phyloP scores from a whole-genome alignment of 148 eudicot genomes.

The Camellia sinensis region DNA sequence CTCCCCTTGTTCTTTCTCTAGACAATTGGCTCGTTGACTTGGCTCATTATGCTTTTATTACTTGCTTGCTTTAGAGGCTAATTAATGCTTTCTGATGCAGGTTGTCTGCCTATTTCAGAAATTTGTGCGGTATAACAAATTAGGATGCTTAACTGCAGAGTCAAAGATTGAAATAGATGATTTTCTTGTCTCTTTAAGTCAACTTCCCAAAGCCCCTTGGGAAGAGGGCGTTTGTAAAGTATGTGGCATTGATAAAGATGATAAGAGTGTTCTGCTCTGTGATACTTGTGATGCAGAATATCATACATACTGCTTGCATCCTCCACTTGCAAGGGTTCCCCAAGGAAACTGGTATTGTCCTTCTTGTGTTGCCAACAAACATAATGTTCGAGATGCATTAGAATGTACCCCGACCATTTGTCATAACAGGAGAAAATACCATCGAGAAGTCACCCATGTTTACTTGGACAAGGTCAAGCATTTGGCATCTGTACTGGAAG shows the following conservation, averaged over 20 bases:
- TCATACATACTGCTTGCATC: constrained; percentile 68
- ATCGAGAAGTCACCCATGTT: constrained; percentile 41
- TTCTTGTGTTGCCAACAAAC: constrained; percentile 49
- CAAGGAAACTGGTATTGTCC: constrained; percentile 84
- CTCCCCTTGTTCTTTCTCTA: neutral
- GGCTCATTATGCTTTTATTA: neutral
- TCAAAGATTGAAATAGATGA: constrained; percentile 45
- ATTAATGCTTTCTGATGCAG: constrained; percentile 31
- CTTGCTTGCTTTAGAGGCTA: constrained; percentile 11
- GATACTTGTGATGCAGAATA: constrained; percentile 77
- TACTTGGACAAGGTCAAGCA: constrained; percentile 44
- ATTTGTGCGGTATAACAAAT: constrained; percentile 38
- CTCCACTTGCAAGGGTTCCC: constrained; percentile 72
- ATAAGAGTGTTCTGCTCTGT: constrained; percentile 63
- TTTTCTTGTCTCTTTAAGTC: constrained; percentile 35
- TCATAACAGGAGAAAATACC: constrained; percentile 32
- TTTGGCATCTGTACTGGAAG: constrained; percentile 44
- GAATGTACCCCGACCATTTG: constrained; percentile 24
- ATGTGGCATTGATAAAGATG: constrained; percentile 73
- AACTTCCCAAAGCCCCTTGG: constrained; percentile 76
- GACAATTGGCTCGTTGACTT: constrained; percentile 1
- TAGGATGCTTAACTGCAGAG: constrained; percentile 44
- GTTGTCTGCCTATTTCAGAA: constrained; percentile 38
- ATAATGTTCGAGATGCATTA: constrained; percentile 16
- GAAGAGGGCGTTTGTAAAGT: constrained; percentile 76